A percentile compares a stretch with the other conserved stretches of the same genome.
phyloP scores from a whole-genome alignment of 75 land plant species.

The Picea sitchensis region DNA sequence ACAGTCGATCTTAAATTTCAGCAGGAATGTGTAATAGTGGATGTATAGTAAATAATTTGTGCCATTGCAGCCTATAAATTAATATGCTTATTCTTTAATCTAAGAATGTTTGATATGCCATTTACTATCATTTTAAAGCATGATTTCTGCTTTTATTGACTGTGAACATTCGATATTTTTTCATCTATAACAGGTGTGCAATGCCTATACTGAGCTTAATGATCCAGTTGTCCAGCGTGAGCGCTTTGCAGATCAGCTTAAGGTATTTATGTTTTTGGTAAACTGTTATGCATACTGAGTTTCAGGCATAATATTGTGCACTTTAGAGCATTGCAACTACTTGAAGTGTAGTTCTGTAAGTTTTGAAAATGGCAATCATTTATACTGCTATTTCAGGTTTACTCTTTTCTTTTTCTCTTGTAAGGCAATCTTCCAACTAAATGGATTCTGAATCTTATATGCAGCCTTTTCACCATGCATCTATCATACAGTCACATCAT shows the following conservation, averaged over 20 bases:
- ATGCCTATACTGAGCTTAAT: conserved; percentile 96
- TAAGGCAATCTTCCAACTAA: background rate
- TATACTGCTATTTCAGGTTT: background rate
- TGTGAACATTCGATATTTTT: background rate
- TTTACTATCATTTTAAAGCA: background rate
- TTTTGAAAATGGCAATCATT: background rate
- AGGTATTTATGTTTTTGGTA: conserved; percentile 41
- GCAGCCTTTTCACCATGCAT: background rate
- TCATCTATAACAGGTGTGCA: conserved; percentile 61
- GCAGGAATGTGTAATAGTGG: background rate
- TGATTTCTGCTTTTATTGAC: background rate
- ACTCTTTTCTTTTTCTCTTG: background rate
- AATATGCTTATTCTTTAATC: background rate
- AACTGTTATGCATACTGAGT: background rate
- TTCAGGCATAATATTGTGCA: background rate
- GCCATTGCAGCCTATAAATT: background rate
- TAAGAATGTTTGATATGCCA: background rate
- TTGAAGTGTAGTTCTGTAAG: background rate
- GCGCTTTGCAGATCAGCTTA: conserved; percentile 86
- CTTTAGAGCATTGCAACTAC: background rate
- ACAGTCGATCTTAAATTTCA: background rate
- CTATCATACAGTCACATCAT: background rate
- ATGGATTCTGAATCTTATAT: background rate
- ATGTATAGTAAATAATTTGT: background rate
- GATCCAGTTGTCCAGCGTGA: conserved; percentile 93